A percentile compares a stretch with the other conserved stretches of the same genome.
Evolutionary conservation across 129 eudicot genomes (phyloP).

Genomic region (Rutidosis leptorrhynchoides): DNA sequence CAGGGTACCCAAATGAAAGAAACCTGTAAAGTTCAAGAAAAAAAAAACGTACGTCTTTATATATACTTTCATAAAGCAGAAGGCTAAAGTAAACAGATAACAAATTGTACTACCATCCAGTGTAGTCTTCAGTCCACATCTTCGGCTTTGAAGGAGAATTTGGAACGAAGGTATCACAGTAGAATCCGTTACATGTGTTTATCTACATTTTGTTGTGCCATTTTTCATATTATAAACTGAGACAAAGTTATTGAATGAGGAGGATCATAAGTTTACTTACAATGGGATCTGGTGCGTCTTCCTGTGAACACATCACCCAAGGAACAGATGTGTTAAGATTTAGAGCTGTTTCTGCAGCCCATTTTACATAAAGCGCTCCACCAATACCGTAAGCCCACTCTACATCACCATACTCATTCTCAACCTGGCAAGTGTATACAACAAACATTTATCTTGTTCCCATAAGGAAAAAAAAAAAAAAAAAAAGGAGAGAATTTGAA

Average conservation of each 20-base stretch:
- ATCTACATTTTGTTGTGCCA: conserved; percentile 42
- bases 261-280: conserved; percentile 36
- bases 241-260: background rate
- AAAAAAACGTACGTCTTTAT: conserved; percentile 6
- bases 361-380: conserved; percentile 56
- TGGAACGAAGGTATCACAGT: conserved; percentile 66
- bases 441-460: background rate
- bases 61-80: conserved; percentile 7
- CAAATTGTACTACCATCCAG: conserved; percentile 54
- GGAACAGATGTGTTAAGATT: conserved; percentile 66
- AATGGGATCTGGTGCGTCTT: conserved; percentile 79
- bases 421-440: conserved; percentile 58
- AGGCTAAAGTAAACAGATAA: conserved; percentile 6
- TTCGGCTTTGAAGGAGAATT: conserved; percentile 70
- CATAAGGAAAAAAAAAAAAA: background rate
- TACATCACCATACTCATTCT: conserved; percentile 79
- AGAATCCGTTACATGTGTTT: conserved; percentile 83
- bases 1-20: conserved; percentile 74
- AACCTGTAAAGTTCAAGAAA: conserved; percentile 43
- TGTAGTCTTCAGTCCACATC: conserved; percentile 84
- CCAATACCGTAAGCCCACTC: conserved; percentile 66
- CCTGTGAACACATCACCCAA: conserved; percentile 86
- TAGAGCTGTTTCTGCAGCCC: conserved; percentile 86
- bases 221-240: conserved; percentile 1
- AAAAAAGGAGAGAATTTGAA: too few species aligned